These are phyloP conservation scores for Eleusine coracana DNA, from an alignment of 176 grass and related monocot genomes.

Conservation along the genomic window DNA sequence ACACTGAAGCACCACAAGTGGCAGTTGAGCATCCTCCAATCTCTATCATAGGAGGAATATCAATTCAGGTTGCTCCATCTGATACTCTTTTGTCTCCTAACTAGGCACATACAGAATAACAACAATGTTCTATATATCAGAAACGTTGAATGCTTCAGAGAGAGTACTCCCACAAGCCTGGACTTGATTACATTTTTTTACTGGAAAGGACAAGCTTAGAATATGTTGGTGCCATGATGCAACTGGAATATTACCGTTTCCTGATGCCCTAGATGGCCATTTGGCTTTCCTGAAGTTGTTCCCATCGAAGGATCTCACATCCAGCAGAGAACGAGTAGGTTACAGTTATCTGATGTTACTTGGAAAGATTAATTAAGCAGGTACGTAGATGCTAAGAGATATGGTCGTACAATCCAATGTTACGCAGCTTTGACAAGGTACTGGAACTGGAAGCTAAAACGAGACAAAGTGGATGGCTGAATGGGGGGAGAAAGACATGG, in stretches of 20 bases:
- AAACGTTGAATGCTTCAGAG: constrained; percentile 27
- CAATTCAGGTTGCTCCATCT: not conserved
- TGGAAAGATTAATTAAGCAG: not conserved
- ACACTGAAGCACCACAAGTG: not conserved
- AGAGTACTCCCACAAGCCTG: not conserved
- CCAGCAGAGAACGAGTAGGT: not conserved
- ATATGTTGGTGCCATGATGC: not conserved
- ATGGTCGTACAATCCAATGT: not conserved
- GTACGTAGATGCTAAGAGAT: not conserved
- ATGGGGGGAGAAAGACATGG: not conserved
- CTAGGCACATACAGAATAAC: not conserved
- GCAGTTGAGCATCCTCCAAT: not conserved
- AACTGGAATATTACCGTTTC: not conserved
- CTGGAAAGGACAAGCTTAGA: not conserved
- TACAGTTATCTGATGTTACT: not conserved
- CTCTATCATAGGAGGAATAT: constrained; percentile 30
- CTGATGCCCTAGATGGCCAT: constrained; percentile 31
- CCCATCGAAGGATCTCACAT: not conserved
- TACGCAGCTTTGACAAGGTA: not conserved
- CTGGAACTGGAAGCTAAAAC: not conserved
- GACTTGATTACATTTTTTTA: too few species aligned
- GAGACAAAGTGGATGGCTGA: not conserved
- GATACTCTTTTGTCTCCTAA: constrained; percentile 47
- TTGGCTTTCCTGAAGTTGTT: constrained; percentile 30
- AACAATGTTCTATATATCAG: not conserved